Conservation (phyloP, 768 basidiomycete genomes). For the Amyloporia xantha region DNA sequence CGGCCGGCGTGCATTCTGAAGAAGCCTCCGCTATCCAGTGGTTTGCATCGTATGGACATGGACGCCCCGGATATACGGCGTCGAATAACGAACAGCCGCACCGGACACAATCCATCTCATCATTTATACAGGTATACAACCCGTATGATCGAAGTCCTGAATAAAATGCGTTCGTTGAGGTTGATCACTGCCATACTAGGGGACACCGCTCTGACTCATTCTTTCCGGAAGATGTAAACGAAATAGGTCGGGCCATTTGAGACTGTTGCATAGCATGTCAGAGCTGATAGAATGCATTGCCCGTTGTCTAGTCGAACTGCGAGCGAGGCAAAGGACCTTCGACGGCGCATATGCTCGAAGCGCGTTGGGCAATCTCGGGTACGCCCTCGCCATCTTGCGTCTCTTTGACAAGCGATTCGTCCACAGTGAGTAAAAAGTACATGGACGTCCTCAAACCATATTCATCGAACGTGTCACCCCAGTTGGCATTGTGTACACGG, state of each 20-base stretch:
- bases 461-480: too few relatives aligned
- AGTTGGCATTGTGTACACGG: constrained; percentile 59
- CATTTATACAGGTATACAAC: neutral
- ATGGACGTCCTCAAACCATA: too few relatives aligned
- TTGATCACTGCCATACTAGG: constrained; percentile 7
- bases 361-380: constrained; percentile 68
- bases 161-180: neutral
- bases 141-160: neutral
- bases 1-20: too few relatives aligned
- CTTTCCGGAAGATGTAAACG: constrained; percentile 26
- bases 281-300: neutral
- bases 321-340: constrained; percentile 78
- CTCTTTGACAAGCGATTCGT: constrained; percentile 76
- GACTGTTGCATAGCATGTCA: too few relatives aligned
- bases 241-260: constrained; percentile 26
- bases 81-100: too few relatives aligned
- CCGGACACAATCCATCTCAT: too few relatives aligned
- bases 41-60: too few relatives aligned
- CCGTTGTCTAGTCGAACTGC: constrained; percentile 47
- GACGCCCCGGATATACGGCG: too few relatives aligned
- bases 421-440: constrained; percentile 58
- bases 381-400: constrained; percentile 65
- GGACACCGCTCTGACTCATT: constrained; percentile 29
- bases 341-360: constrained; percentile 77
- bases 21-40: too few relatives aligned